Percentiles rank a stretch among this genome's conserved stretches.
phyloP scores from a whole-genome alignment of 2,329 filamentous ascomycete genomes.

The Fusarium falciforme region DNA sequence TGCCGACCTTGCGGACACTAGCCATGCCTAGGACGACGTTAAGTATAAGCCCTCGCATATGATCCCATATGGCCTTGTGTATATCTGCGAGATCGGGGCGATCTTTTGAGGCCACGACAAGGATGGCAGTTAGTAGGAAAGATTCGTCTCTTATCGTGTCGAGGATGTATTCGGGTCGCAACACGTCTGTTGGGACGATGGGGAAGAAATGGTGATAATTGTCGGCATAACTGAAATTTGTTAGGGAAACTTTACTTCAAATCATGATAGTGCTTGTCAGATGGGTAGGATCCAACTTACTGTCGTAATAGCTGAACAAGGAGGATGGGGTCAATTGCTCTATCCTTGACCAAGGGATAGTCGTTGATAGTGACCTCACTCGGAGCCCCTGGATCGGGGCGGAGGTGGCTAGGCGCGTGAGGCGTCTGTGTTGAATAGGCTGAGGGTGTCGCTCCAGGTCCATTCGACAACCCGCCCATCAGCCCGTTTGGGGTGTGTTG shows the following conservation, averaged over 20 bases:
- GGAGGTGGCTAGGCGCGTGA: background rate
- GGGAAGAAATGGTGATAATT: background rate
- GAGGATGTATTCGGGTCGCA: slow-evolving; percentile 10
- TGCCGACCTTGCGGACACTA: slow-evolving; percentile 6
- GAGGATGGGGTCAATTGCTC: background rate
- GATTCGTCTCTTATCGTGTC: slow-evolving; percentile 13
- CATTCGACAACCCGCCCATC: background rate
- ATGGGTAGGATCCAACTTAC: background rate
- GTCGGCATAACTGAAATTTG: background rate
- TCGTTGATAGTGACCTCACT: background rate
- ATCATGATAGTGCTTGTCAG: background rate
- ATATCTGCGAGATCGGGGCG: slow-evolving; percentile 1
- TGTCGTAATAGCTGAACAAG: background rate
- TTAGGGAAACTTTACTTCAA: background rate
- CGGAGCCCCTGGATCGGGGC: too few species aligned
- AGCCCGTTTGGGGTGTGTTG: background rate
- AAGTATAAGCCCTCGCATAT: background rate
- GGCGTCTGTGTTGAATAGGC: background rate
- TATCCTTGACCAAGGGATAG: background rate
- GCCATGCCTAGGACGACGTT: background rate
- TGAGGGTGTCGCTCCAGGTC: background rate
- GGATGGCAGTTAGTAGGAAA: slow-evolving; percentile 17
- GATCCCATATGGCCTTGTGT: slow-evolving; percentile 1
- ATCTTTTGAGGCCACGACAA: slow-evolving; percentile 21
- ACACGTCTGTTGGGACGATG: background rate